These are phyloP conservation scores for Entophlyctis luteolus DNA, from an alignment of 192 early-diverging fungal genomes.

Conservation along the genomic window DNA sequence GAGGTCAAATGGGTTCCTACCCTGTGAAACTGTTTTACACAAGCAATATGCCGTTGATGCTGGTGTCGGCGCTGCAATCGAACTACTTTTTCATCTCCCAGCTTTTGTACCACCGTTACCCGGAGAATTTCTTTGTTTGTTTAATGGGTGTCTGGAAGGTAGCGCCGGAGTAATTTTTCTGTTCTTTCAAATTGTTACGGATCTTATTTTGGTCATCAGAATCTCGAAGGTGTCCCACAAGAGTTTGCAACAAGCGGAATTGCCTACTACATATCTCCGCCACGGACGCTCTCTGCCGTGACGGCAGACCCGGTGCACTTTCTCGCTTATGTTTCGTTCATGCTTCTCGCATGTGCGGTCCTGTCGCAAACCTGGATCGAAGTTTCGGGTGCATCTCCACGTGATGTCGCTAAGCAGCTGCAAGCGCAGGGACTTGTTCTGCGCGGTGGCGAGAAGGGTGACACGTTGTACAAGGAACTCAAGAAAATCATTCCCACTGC, in stretches of 20 bases:
- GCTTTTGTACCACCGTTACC: constrained; percentile 96
- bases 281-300: constrained; percentile 77
- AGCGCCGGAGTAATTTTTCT: neutral
- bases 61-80: constrained; percentile 94
- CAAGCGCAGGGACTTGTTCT: constrained; percentile 96
- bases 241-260: constrained; percentile 88
- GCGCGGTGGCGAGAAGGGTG: constrained; percentile 88
- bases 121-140: constrained; percentile 88
- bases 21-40: constrained; percentile 99
- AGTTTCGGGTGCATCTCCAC: constrained; percentile 93
- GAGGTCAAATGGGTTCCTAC: constrained; percentile 97
- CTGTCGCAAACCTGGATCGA: constrained; percentile 99
- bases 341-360: constrained; percentile 92
- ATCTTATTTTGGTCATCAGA: no score
- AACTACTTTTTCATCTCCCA: constrained; percentile 99
- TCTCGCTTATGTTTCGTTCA: constrained; percentile 86
- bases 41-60: constrained; percentile 99
- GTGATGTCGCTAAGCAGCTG: constrained; percentile 96
- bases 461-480: constrained; percentile 98
- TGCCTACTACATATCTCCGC: constrained; percentile 97
- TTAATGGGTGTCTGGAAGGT: constrained; percentile 92
- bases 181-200: no score
- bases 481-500: constrained; percentile 98
- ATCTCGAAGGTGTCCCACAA: constrained; percentile 91
- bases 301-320: constrained; percentile 94